These are phyloP conservation scores for Fonsecaea pugnacius DNA, from an alignment of 2,329 filamentous ascomycete genomes.

Conservation along the genomic window DNA sequence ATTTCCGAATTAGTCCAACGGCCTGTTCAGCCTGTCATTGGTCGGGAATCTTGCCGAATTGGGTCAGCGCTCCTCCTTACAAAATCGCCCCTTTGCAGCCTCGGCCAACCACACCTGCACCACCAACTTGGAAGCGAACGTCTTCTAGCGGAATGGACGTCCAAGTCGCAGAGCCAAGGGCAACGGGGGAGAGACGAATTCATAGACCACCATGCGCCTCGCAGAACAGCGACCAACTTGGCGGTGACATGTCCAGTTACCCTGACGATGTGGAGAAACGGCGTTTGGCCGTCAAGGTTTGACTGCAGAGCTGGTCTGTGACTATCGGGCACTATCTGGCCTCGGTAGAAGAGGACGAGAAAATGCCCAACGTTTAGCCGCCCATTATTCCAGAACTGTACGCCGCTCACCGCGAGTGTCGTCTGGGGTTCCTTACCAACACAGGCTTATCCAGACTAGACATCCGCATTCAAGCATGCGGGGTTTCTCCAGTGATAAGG, in stretches of 20 bases:
- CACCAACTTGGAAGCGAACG: not conserved
- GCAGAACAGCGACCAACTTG: not conserved
- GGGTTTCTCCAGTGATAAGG: slow-evolving; percentile 4
- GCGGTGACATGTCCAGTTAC: not conserved
- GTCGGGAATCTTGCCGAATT: not conserved
- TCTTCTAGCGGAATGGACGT: not conserved
- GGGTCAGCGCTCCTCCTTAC: not conserved
- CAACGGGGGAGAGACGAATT: not conserved
- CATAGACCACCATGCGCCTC: not conserved
- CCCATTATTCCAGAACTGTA: not conserved
- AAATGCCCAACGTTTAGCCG: not conserved
- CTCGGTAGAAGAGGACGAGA: not conserved
- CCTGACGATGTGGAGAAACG: not conserved
- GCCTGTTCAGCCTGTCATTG: not conserved
- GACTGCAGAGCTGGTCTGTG: not conserved
- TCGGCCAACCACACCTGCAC: not conserved
- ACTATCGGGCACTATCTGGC: not conserved
- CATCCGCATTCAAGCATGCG: not conserved
- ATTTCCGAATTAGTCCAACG: not conserved
- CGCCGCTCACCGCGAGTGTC: not conserved
- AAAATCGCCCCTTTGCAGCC: not conserved
- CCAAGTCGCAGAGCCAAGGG: not conserved
- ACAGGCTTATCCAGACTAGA: not conserved
- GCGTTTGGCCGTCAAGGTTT: not conserved
- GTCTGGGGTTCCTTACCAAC: not conserved